Evolutionary conservation across 495 filamentous ascomycete genomes (phyloP), one percentile per base, ranked within the genome.

Genomic region (Penicillium macrosclerotiorum): DNA sequence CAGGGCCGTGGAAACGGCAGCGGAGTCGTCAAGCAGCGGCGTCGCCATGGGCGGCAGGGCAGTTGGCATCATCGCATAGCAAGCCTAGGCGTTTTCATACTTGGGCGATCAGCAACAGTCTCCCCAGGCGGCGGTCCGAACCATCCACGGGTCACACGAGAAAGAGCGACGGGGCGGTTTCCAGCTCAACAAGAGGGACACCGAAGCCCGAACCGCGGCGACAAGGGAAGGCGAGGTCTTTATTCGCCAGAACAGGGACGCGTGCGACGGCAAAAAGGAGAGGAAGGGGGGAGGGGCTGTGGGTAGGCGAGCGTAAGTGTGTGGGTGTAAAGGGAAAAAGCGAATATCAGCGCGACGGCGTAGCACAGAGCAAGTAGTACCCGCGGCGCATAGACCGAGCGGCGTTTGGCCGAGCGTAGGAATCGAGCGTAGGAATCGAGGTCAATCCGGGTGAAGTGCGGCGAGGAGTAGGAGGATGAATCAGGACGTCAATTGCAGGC

Each of bases 21-120:
- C n/a, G 29, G 44, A 47, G 17, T 49, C 61, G 37, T 63, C 53
- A 25, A 67, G 37, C 17, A 68, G 52, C 52, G 68, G 65, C 57
- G 62, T 63, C 34, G 61, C 64, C 64, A 65, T 59, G 48, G 63
- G 64, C 60, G 61, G 60, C 27, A 68, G 45, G 35, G 64, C 63
- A 45, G 68, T 69, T 44, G 67, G 68, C 57, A 70, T 72, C 65
- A 71, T 70, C 60, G 62, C 65, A 65, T 60, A 54, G 52, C 58
- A 63, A 54, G 33, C 27, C 37, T 31, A 45, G 25, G 45, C 29
- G 40, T 54, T 52, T 52, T 68, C 64, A 67, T 67, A 59, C 42
- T 61, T 62, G 43, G 35, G 9, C 8, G n/a, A 37, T 6, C 22
- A 23, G 13, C 27, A 40, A 16, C 6, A 5, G 8, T 3, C 23